Evolutionary conservation across 108 stramenopile species (phyloP), one percentile per base, ranked within the genome.

Genomic region (Skeletonema tropicum): DNA sequence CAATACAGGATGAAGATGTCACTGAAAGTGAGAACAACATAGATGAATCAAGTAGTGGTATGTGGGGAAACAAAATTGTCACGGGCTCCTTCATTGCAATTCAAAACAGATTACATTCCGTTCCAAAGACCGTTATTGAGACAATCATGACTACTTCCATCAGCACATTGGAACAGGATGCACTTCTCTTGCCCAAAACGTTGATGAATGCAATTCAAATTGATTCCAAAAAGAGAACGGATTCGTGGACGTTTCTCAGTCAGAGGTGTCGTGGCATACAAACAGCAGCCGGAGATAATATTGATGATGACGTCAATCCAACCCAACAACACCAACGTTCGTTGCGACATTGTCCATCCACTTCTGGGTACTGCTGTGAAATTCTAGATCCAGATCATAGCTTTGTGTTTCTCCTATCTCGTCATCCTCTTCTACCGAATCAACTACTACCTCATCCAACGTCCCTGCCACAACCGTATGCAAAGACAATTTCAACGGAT

Each of bases 331-430:
- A 59, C 21, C 60, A 39, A 71, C 66, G 71, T n/a, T 26, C 39
- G 7, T 64, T 80, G n/a, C 68, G 79, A 19, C 68, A 73, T 38
- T 80, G 79, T 41, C 79, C 79, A 17, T n/a, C 62, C 0, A 58
- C 73, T 13, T 48, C 52, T 59, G 88, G 90, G 45, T 94, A 86
- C 61, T 94, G 91, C 72, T 94, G 93, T 66, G 85, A 82, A 66
- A 83, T 94, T 48, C 60, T 79, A 55, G 90, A 91, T 68, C 73
- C 85, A 7, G 58, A 66, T 6, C 77, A 63, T 10, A 60, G 58
- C 19, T 66, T 65, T 19, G 75, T 89, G 21, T 68, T 91, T 49
- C 78, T 91, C 78, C 74, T 83, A 25, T 78, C 77, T 12, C 48
- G 72, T 36, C 83, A 88, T 45, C 71, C 91, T 19, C 48, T 94